Evolutionary conservation across 164 flowering plant genomes (phyloP), one percentile per base, ranked within the genome.

Genomic region (Berberis thunbergii): DNA sequence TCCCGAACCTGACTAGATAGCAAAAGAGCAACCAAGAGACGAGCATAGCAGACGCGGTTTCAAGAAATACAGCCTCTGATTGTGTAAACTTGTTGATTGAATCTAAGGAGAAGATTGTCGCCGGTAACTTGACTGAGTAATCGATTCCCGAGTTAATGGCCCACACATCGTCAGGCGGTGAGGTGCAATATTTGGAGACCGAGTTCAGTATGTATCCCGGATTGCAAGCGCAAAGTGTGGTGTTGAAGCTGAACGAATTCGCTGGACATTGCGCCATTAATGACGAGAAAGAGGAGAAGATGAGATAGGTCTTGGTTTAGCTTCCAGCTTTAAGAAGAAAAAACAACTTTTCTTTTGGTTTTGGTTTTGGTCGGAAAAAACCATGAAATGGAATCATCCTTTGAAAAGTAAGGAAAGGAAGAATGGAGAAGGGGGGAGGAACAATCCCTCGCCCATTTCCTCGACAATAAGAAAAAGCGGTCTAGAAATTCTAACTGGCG

Each of bases 1-100:
- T 84, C 68, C 67, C 69, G 13, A 83, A 70, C 67, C 99, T 75
- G 13, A 85, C 45, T 54, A 76, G 48, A 7, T 75, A 48, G 74
- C 96, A 91, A 62, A 87, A 84, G 2, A 64, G 2, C 4, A 94
- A 70, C 97, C 99, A 94, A 12, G 80, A 72, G 7, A 85, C 63
- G 45, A 94, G 50, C 71, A 84, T 49, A 2, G 80, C 69, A 0
- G 78, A 70, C 7, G 99, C 89, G 11, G 91, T 70, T 45, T 73
- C 77, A 0, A 76, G 64, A 38, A 76, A 71, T n/a, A 76, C 60
- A 1, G 79, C 79, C 66, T 76, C 75, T 2, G 79, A 69, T 41
- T 73, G 72, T 9, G 75, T 73, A 60, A 73, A 81, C 78, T 73
- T 86, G 80, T 69, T 81, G 60, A 94, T 83, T 7, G 89, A 69